Conservation (phyloP, 1,284 basidiomycete genomes). For the Tilletia indica region DNA sequence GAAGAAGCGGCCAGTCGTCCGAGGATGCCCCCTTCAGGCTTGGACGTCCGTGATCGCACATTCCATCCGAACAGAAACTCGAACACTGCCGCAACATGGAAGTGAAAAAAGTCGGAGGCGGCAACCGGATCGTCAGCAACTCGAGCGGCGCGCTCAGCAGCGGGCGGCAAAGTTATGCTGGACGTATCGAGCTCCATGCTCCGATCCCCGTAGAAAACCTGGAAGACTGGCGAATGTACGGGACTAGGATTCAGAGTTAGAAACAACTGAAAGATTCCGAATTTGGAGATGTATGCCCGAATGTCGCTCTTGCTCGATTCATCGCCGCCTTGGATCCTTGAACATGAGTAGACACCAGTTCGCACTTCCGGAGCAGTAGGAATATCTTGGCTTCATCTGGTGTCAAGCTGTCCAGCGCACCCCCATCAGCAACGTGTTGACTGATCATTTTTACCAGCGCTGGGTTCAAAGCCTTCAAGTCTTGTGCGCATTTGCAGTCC, state of each 20-base stretch:
- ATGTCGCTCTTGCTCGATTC: background rate
- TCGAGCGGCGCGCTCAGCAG: background rate
- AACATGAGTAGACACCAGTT: background rate
- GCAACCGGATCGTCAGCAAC: background rate
- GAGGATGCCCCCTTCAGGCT: background rate
- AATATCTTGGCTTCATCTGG: background rate
- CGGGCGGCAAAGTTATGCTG: background rate
- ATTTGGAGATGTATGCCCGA: background rate
- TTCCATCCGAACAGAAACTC: constrained; percentile 2
- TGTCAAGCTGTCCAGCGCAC: too few relatives aligned
- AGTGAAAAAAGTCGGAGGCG: constrained; percentile 3
- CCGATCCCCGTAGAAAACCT: constrained; percentile 1
- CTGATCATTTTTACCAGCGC: too few relatives aligned
- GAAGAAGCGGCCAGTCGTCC: background rate
- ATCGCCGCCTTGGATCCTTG: background rate
- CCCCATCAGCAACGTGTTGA: too few relatives aligned
- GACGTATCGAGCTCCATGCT: background rate
- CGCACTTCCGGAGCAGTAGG: background rate
- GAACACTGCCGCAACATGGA: background rate
- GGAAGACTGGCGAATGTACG: background rate
- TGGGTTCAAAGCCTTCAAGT: too few relatives aligned
- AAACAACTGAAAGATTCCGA: background rate
- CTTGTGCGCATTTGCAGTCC: too few relatives aligned
- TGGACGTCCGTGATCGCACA: background rate
- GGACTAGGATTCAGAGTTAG: background rate